These are phyloP conservation scores for barrel medic (Medicago truncatula) DNA, from an alignment of 306 rosid species.

Conservation along the genomic window DNA sequence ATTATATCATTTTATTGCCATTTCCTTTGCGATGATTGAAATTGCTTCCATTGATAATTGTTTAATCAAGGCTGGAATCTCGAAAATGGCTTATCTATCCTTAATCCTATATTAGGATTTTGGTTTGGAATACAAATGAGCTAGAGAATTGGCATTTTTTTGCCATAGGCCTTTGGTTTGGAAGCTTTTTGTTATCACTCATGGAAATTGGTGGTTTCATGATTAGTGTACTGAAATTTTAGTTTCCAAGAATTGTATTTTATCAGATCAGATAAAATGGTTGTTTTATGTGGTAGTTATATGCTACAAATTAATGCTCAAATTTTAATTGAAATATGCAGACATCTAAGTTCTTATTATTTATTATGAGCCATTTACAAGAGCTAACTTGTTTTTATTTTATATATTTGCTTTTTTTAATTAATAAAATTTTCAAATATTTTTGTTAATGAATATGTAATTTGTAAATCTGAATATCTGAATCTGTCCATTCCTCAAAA, in stretches of 20 bases:
- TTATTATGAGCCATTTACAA: background rate
- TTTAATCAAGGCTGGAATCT: conserved; percentile 95
- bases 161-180: conserved; percentile 96
- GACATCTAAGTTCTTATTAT: no score
- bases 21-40: conserved; percentile 40
- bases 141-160: conserved; percentile 80
- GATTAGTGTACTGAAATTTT: background rate
- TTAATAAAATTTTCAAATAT: background rate
- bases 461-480: background rate
- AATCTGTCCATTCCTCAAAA: no score
- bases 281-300: background rate
- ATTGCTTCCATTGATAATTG: conserved; percentile 47
- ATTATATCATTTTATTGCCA: conserved; percentile 23
- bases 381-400: background rate
- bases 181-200: conserved; percentile 52
- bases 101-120: conserved; percentile 47
- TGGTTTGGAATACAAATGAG: conserved; percentile 75
- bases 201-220: conserved; percentile 17
- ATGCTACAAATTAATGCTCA: background rate
- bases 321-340: no score
- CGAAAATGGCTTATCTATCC: conserved; percentile 59
- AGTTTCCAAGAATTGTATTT: background rate
- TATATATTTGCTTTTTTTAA: background rate
- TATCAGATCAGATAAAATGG: background rate
- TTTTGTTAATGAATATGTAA: background rate